Percentiles rank a stretch among this genome's conserved stretches.
These are phyloP conservation scores for Cercospora beticola DNA, from an alignment of 2,329 filamentous ascomycete species.

Conservation along the genomic window DNA sequence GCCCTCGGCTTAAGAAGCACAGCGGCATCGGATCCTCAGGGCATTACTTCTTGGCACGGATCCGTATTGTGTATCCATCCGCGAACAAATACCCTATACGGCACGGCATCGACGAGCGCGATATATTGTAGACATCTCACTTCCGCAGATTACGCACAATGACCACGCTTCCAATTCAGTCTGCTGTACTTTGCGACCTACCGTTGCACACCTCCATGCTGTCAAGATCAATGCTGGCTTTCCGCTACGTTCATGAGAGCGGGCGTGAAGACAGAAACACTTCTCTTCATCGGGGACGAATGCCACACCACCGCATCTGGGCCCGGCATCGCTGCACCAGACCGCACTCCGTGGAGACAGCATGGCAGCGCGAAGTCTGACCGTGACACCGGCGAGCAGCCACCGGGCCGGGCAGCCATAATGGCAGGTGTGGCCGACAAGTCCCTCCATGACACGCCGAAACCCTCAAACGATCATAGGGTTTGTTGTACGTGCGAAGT, in stretches of 20 bases:
- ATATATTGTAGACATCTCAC: background rate
- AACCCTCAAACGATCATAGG: background rate
- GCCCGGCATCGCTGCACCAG: background rate
- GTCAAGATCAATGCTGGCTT: background rate
- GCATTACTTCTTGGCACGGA: background rate
- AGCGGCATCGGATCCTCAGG: background rate
- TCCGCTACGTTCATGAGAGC: background rate
- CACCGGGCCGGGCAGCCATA: conserved; percentile 5
- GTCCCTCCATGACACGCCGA: background rate
- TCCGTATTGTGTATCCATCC: background rate
- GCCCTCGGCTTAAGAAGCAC: conserved; percentile 9
- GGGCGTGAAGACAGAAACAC: background rate
- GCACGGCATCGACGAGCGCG: background rate
- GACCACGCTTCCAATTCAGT: background rate
- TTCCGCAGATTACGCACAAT: background rate
- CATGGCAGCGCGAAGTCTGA: conserved; percentile 2
- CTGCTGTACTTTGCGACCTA: background rate
- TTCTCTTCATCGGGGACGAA: background rate
- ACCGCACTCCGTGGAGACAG: background rate
- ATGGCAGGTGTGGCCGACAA: background rate
- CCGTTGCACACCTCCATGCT: background rate
- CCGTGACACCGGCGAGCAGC: background rate
- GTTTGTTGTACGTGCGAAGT: background rate
- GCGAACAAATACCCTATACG: background rate
- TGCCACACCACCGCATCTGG: background rate